These are phyloP conservation scores for Tolypocladium tundrense DNA, from an alignment of 2,329 filamentous ascomycete genomes.

Conservation along the genomic window DNA sequence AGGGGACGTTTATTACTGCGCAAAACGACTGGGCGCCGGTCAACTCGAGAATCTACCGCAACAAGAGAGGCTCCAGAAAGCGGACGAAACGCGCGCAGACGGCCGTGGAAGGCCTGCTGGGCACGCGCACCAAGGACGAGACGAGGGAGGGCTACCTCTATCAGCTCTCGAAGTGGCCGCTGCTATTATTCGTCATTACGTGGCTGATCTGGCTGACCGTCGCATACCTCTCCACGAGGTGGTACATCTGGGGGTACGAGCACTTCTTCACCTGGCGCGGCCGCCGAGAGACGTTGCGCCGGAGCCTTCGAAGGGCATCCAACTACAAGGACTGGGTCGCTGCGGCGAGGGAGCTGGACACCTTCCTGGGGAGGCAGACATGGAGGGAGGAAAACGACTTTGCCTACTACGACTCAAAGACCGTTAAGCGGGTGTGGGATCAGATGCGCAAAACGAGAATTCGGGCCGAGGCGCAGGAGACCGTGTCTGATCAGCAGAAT, in stretches of 20 bases:
- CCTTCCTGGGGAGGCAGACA: conserved; percentile 65
- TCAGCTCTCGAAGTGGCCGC: conserved; percentile 80
- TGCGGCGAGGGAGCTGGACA: conserved; percentile 70
- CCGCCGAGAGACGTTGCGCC: conserved; percentile 58
- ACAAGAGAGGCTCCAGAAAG: conserved; percentile 27
- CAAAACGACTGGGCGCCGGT: conserved; percentile 95
- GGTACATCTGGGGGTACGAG: conserved; percentile 91
- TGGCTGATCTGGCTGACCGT: conserved; percentile 67
- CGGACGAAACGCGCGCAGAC: conserved; percentile 25
- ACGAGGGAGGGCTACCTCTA: conserved; percentile 92
- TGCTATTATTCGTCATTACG: conserved; percentile 66
- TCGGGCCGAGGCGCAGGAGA: conserved; percentile 43
- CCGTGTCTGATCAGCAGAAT: conserved; percentile 19
- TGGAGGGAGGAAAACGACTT: conserved; percentile 74
- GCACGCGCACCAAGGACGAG: conserved; percentile 69
- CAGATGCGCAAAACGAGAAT: conserved; percentile 60
- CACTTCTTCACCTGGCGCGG: conserved; percentile 86
- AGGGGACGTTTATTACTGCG: conserved; percentile 65
- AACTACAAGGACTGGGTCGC: conserved; percentile 77
- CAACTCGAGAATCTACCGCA: conserved; percentile 51
- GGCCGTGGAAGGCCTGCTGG: conserved; percentile 28
- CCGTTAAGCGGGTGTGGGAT: conserved; percentile 64
- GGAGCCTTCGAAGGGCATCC: conserved; percentile 58
- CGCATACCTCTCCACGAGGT: conserved; percentile 68
- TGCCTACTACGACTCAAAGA: conserved; percentile 81